A percentile compares a stretch with the other conserved stretches of the same genome.
phyloP scores from a whole-genome alignment of 345 rosid species.

The Euphorbia peplus region DNA sequence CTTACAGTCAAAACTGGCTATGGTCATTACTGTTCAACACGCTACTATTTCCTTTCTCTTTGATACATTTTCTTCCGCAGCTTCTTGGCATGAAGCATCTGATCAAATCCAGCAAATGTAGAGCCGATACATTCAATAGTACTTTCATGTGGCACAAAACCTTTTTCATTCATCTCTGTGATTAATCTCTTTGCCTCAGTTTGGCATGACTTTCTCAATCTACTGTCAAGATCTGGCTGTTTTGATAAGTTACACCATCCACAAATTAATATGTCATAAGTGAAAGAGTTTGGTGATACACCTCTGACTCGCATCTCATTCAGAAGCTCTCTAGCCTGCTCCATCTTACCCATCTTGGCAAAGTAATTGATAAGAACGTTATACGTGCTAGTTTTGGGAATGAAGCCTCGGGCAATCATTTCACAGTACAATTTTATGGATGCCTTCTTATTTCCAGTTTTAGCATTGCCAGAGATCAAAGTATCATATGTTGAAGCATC shows the following conservation, averaged over 20 bases:
- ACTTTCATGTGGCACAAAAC: slow-evolving; percentile 52
- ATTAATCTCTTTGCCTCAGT: slow-evolving; percentile 59
- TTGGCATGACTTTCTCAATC: slow-evolving; percentile 41
- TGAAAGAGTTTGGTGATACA: slow-evolving; percentile 57
- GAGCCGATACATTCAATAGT: slow-evolving; percentile 59
- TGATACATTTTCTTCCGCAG: slow-evolving; percentile 48
- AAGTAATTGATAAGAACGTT: slow-evolving; percentile 67
- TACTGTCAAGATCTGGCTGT: slow-evolving; percentile 47
- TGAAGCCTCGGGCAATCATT: slow-evolving; percentile 70
- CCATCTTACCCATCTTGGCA: slow-evolving; percentile 66
- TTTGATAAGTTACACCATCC: slow-evolving; percentile 65
- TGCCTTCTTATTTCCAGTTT: slow-evolving; percentile 65
- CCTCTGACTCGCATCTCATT: slow-evolving; percentile 72
- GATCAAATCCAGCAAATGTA: slow-evolving; percentile 62
- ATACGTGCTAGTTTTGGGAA: slow-evolving; percentile 72
- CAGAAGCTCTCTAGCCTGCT: slow-evolving; percentile 69
- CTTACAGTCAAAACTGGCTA: neutral
- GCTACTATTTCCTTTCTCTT: slow-evolving; percentile 31
- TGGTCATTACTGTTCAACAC: neutral
- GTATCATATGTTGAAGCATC: slow-evolving; percentile 63
- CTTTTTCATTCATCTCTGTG: slow-evolving; percentile 64
- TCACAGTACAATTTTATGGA: slow-evolving; percentile 60
- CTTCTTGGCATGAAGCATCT: slow-evolving; percentile 49
- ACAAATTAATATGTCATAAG: slow-evolving; percentile 66
- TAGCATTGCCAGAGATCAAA: slow-evolving; percentile 63